Conservation (phyloP, 73 alveolate genomes). For the Paramecium pentaurelia region DNA sequence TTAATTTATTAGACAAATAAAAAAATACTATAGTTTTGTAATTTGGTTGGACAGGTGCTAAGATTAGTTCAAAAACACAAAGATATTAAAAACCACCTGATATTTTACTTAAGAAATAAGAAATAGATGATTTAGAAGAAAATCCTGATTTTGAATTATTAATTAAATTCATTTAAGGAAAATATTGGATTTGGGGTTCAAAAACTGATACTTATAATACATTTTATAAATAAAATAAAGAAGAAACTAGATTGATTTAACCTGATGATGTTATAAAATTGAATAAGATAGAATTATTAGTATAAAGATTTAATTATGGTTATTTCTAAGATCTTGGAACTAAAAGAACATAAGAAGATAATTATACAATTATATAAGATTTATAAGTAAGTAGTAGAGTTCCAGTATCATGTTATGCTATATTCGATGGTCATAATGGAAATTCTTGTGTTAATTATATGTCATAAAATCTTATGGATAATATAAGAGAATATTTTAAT, state of each 20-base stretch:
- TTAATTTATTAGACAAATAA: background rate
- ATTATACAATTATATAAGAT: constrained; percentile 20
- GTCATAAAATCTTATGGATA: constrained; percentile 60
- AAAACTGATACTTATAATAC: constrained; percentile 4
- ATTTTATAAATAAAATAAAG: constrained; percentile 5
- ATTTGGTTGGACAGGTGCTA: constrained; percentile 39
- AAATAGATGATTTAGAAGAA: constrained; percentile 24
- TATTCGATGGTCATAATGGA: constrained; percentile 84
- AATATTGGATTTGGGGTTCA: constrained; percentile 31
- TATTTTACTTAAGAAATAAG: background rate
- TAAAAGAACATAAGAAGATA: constrained; percentile 54
- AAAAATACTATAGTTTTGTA: background rate
- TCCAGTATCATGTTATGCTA: constrained; percentile 73
- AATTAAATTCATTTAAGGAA: background rate
- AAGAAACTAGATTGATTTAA: background rate
- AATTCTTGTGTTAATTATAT: constrained; percentile 69
- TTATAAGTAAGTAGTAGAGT: constrained; percentile 49
- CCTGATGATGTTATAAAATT: constrained; percentile 59
- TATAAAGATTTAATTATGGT: constrained; percentile 55
- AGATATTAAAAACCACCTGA: constrained; percentile 41
- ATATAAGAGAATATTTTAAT: constrained; percentile 51
- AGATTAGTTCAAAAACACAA: background rate
- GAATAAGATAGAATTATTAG: constrained; percentile 16
- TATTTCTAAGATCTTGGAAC: constrained; percentile 41
- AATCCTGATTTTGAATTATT: background rate